These are phyloP conservation scores for Basidiobolus meristosporus DNA, from an alignment of 371 early-diverging fungal species.

Conservation along the genomic window DNA sequence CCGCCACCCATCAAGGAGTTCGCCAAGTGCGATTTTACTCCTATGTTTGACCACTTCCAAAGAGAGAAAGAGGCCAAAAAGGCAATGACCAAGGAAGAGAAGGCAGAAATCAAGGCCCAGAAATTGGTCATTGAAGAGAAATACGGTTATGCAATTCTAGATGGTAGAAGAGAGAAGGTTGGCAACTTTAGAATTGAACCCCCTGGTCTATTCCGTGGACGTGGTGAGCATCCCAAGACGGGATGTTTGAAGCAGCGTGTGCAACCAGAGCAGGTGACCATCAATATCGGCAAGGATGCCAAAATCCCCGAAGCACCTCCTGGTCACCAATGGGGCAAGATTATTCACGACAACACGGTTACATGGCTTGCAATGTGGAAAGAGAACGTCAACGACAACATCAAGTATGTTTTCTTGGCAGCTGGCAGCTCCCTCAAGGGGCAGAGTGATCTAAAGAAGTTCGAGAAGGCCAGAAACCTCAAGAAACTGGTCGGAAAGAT, in stretches of 20 bases:
- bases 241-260: conserved; percentile 81
- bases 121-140: conserved; percentile 46
- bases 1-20: conserved; percentile 57
- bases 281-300: conserved; percentile 71
- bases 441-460: conserved; percentile 87
- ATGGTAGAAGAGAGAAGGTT: conserved; percentile 89
- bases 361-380: conserved; percentile 97
- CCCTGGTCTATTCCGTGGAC: conserved; percentile 88
- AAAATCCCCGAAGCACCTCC: conserved; percentile 65
- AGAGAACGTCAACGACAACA: conserved; percentile 78
- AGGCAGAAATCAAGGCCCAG: conserved; percentile 59
- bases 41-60: conserved; percentile 63
- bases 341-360: conserved; percentile 78
- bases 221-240: conserved; percentile 91
- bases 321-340: conserved; percentile 77
- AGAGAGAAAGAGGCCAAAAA: conserved; percentile 61
- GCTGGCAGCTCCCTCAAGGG: conserved; percentile 88
- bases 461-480: conserved; percentile 82
- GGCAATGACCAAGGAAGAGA: conserved; percentile 76
- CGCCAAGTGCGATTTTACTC: conserved; percentile 76
- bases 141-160: conserved; percentile 54
- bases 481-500: conserved; percentile 63
- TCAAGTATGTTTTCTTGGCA: conserved; percentile 88
- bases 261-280: conserved; percentile 76
- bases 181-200: conserved; percentile 96